A percentile compares a stretch with the other conserved stretches of the same genome.
Evolutionary conservation across 257 asterid genomes (phyloP).

Genomic region (Nyctanthes arbortristis): DNA sequence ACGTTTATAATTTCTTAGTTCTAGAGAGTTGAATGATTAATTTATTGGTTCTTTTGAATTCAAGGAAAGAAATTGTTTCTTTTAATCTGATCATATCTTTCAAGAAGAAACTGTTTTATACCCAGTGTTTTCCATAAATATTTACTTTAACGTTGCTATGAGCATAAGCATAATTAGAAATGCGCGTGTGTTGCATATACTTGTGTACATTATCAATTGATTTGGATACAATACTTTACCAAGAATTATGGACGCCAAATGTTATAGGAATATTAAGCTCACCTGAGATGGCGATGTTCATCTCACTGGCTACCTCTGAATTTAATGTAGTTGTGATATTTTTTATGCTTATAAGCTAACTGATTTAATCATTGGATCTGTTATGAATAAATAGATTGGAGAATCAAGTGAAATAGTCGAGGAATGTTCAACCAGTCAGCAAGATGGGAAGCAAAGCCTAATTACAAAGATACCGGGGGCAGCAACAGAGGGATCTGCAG

Average conservation of each 20-base stretch:
- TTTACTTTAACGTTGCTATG: neutral
- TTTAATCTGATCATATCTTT: too few relatives aligned
- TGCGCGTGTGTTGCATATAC: neutral
- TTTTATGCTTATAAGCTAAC: neutral
- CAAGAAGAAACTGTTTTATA: neutral
- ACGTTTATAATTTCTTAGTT: neutral
- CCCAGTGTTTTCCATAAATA: neutral
- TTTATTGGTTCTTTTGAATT: neutral
- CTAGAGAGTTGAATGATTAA: neutral
- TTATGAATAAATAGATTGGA: slow-evolving; percentile 40
- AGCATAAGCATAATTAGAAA: neutral
- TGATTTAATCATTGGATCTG: neutral
- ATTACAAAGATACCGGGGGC: slow-evolving; percentile 43
- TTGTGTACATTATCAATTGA: neutral
- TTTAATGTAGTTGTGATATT: neutral
- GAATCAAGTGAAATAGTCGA: slow-evolving; percentile 73
- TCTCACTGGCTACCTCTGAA: too few relatives aligned
- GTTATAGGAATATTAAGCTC: neutral
- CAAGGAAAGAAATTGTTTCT: too few relatives aligned
- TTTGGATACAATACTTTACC: neutral
- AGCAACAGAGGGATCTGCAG: slow-evolving; percentile 36
- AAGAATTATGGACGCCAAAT: neutral
- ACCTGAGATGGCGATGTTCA: too few relatives aligned
- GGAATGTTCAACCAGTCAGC: slow-evolving; percentile 39
- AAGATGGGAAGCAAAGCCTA: slow-evolving; percentile 27